Base-by-base conservation (phyloP, 2,329 filamentous ascomycete species). In the Aspergillus calidoustus region DNA sequence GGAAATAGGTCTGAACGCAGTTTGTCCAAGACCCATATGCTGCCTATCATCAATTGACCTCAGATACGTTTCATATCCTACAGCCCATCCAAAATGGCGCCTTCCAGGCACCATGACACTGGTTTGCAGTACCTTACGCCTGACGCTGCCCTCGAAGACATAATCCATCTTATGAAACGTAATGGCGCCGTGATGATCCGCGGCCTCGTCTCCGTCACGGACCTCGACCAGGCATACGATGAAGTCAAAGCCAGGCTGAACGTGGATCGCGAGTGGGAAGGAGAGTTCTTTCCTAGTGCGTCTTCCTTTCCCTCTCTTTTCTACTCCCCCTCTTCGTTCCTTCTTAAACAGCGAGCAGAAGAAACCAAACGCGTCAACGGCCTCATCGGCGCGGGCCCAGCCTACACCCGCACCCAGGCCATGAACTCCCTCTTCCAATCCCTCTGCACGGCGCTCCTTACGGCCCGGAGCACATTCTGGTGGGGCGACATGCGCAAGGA, bases 401-500 rank as follows among this genome's bases (percentile, higher is more conserved):
- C 51, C 5, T 64, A 59, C 31, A 59, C 52, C 19, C 55, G 31
- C 7, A 61, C 61, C 0, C 61, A 63, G 17, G 11, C 43, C 0
- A 28, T 43, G 31, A 66, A 74, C 19, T 69, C 68, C 0, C 61
- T 74, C 2, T 75, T 70, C 41, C 71, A 68, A 23, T 61, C 62
- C 4, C 64, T 72, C 9, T 70, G 68, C 59, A 66, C 68, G 5
- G 61, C 70, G 17, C 69, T 75, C 19, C 60, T 75, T 1, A 72
- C 72, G 1, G 72, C 68, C 17, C 65, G 65, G 7, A 68, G 62
- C 59, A 67, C 64, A 61, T 72, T 68, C 60, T 75, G 71, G 71
- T 70, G 68, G 61, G 72, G 52, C 23, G 71, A 30, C 58, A 71
- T 9, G 64, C 71, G 30, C 64, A 69, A 69, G 9, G 65, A 68